Base-by-base conservation (phyloP, 139 green algal species). In the Picochlorum sp. region DNA sequence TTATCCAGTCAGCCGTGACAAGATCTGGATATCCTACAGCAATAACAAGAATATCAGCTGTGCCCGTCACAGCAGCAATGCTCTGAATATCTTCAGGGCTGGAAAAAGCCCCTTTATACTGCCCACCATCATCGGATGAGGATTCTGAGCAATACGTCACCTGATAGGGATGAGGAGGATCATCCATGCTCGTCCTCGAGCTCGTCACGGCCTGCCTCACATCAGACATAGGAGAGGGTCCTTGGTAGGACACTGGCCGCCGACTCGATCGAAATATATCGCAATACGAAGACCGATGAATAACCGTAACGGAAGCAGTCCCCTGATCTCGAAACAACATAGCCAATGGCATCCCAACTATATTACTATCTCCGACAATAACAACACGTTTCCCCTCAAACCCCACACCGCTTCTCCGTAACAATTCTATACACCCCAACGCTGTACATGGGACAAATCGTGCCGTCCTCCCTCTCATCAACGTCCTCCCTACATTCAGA, bases 291-390 rank as follows among this genome's bases (percentile, higher is more conserved):
- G 30, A 69, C 50, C 71, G 49, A 65, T 91, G 84, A 57, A 85
- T 81, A 44, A 95, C 82, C 7, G 86, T 92, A 6, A 92, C 86
- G 4, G 84, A 80, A 4, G 82, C 83, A 16, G 86, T 83, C 11
- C 74, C 81, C 10, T 66, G 63, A 65, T 90, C 83, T 58, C 87
- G 69, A 6, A 98, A 82, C 72, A 98, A 76, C 78, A 97, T 74
- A 4, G 90, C 90, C 23, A 95, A 82, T 24, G 92, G 92, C 76
- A 94, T 92, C 52, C 92, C 92, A 58, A 98, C 92, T 56, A 95
- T 94, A 77, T 97, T 97, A 71, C 66, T 87, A 47, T 95, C 81
- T 6, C 92, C 92, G 28, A 92, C 80, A 51, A 98, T 87, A 14
- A 95, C 92, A 30, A 90, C 91, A 18, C 63, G 72, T 59, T 79